Evolutionary conservation across 2,329 filamentous ascomycete genomes (phyloP).

Genomic region (Fusarium sp.): DNA sequence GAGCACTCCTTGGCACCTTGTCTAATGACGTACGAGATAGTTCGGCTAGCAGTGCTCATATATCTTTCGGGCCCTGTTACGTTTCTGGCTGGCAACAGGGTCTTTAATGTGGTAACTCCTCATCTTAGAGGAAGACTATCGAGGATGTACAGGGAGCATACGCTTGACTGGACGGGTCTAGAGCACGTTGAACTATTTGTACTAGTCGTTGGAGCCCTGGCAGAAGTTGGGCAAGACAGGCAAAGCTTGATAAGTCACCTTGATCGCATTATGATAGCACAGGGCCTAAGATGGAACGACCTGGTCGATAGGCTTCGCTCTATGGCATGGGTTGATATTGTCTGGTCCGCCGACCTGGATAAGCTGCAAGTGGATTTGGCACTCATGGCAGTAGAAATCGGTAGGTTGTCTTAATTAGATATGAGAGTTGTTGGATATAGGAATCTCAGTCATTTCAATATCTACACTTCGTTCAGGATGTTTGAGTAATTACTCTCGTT

Average conservation of each 20-base stretch:
- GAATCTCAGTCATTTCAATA: too few relatives aligned
- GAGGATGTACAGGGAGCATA: neutral
- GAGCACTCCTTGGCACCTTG: too few relatives aligned
- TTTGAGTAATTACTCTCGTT: too few relatives aligned
- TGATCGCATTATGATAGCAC: neutral
- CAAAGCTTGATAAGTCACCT: neutral
- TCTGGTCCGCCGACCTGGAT: neutral
- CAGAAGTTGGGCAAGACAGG: neutral
- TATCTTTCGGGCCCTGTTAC: neutral
- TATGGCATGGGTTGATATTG: neutral
- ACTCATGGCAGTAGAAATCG: too few relatives aligned
- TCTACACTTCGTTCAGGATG: too few relatives aligned
- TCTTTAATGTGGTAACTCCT: neutral
- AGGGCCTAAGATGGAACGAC: neutral
- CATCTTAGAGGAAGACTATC: neutral
- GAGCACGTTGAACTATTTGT: neutral
- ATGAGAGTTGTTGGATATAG: too few relatives aligned
- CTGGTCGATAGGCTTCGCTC: neutral
- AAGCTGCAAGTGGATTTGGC: neutral
- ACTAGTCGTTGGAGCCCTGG: neutral
- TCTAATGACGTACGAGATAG: neutral
- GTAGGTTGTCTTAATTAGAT: too few relatives aligned
- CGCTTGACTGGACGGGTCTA: neutral
- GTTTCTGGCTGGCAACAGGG: neutral
- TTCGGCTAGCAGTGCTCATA: neutral